phyloP scores from a whole-genome alignment of 2,329 filamentous ascomycete species.

The Ceratocystis lukuohia region DNA sequence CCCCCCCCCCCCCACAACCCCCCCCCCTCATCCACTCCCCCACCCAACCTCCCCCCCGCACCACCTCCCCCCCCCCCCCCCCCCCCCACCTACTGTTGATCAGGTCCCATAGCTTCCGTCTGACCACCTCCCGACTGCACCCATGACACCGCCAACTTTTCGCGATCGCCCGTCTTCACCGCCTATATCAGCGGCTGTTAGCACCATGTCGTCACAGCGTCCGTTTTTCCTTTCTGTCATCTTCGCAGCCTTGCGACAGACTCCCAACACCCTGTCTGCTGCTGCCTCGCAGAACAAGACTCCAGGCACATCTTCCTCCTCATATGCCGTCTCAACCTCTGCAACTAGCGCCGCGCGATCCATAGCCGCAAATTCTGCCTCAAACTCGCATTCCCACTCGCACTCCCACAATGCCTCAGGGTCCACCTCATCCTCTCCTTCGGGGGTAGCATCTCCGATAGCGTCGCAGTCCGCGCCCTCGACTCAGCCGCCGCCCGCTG shows the following conservation, averaged over 20 bases:
- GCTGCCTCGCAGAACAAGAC: conserved; percentile 27
- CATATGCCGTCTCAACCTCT: conserved; percentile 21
- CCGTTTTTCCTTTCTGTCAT: conserved; percentile 45
- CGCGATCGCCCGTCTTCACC: conserved; percentile 5
- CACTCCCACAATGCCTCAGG: conserved; percentile 18
- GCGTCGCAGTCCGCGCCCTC: conserved; percentile 19
- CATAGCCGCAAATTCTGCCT: conserved; percentile 23
- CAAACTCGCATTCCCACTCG: conserved; percentile 6
- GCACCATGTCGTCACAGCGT: conserved; percentile 31
- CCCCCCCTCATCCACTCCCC: too few relatives aligned
- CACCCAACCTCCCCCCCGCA: too few relatives aligned
- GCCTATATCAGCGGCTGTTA: not conserved
- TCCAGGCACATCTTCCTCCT: conserved; percentile 25
- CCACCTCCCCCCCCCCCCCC: too few relatives aligned
- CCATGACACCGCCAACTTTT: not conserved
- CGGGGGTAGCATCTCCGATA: conserved; percentile 17
- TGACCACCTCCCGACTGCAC: not conserved
- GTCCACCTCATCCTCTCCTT: conserved; percentile 25
- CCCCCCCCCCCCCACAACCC: too few relatives aligned
- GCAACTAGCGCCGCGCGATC: conserved; percentile 21
- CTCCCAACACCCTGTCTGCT: conserved; percentile 27
- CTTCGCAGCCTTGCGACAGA: conserved; percentile 41
- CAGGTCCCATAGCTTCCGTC: not conserved
- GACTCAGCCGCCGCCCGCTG: conserved; percentile 21
- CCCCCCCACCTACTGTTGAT: not conserved